Percentiles rank a stretch among this genome's conserved stretches.
These are phyloP conservation scores for Aechmea fasciata DNA, from an alignment of 176 grass and related monocot genomes.

Conservation along the genomic window DNA sequence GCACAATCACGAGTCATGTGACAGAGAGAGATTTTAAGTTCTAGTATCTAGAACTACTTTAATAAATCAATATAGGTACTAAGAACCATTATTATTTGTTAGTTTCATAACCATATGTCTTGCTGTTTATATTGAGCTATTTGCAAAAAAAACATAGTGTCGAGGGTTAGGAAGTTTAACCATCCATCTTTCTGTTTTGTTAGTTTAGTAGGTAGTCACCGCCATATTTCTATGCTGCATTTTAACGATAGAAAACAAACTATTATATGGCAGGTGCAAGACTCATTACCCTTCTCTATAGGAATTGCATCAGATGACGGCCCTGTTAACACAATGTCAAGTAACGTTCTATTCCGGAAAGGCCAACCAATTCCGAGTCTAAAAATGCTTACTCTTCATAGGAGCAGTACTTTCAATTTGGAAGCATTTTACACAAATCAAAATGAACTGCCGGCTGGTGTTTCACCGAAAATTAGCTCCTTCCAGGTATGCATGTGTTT, in stretches of 20 bases:
- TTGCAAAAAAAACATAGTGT: too few relatives aligned
- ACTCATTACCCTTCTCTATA: slow-evolving; percentile 68
- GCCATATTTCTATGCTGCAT: not conserved
- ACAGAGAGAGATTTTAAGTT: too few relatives aligned
- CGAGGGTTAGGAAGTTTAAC: too few relatives aligned
- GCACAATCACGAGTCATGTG: too few relatives aligned
- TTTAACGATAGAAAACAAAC: not conserved
- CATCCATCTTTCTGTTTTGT: too few relatives aligned
- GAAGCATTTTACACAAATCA: slow-evolving; percentile 76
- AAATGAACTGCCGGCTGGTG: slow-evolving; percentile 60
- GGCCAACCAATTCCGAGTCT: slow-evolving; percentile 77
- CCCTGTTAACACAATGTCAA: slow-evolving; percentile 49
- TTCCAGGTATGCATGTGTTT: slow-evolving; percentile 51
- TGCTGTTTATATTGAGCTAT: too few relatives aligned
- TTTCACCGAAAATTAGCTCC: slow-evolving; percentile 47
- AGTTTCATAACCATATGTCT: too few relatives aligned
- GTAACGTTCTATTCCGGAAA: slow-evolving; percentile 50
- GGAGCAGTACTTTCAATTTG: slow-evolving; percentile 48
- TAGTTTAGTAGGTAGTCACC: not conserved
- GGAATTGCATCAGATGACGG: slow-evolving; percentile 54
- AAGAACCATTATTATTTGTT: too few relatives aligned
- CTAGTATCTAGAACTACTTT: too few relatives aligned
- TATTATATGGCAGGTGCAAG: slow-evolving; percentile 55
- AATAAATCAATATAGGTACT: too few relatives aligned
- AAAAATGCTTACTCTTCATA: slow-evolving; percentile 57